phyloP scores from a whole-genome alignment of 768 basidiomycete genomes.

The Russula dissimulans region DNA sequence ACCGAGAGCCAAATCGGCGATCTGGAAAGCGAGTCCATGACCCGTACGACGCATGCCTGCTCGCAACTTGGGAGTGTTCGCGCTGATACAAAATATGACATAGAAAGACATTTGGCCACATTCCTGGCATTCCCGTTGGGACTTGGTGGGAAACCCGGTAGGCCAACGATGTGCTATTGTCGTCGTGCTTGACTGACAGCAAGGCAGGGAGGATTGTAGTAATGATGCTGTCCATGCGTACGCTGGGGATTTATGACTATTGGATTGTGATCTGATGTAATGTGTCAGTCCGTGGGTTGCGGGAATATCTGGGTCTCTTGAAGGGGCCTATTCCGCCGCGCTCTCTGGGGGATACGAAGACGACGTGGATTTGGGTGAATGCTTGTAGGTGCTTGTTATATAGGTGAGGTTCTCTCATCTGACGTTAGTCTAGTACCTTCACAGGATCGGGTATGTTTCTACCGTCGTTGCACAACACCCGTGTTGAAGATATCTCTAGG shows the following conservation, averaged over 20 bases:
- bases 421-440: slow-evolving; percentile 46
- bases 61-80: background rate
- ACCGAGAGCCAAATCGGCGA: slow-evolving; percentile 22
- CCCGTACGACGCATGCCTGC: slow-evolving; percentile 37
- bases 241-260: slow-evolving; percentile 21
- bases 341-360: slow-evolving; percentile 87
- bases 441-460: slow-evolving; percentile 56
- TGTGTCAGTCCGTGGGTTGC: slow-evolving; percentile 64
- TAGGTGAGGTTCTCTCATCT: background rate
- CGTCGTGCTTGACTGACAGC: background rate
- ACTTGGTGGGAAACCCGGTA: slow-evolving; percentile 74
- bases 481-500: slow-evolving; percentile 32
- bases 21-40: slow-evolving; percentile 30
- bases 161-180: slow-evolving; percentile 17
- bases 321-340: slow-evolving; percentile 79
- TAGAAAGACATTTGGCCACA: slow-evolving; percentile 72
- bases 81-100: background rate
- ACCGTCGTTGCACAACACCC: background rate
- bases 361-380: slow-evolving; percentile 74
- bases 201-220: slow-evolving; percentile 50
- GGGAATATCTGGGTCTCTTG: slow-evolving; percentile 58
- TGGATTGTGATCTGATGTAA: background rate
- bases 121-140: slow-evolving; percentile 72
- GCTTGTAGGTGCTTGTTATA: slow-evolving; percentile 48
- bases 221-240: slow-evolving; percentile 79